Evolutionary conservation across 495 filamentous ascomycete genomes (phyloP), one percentile per base, ranked within the genome.

Genomic region (Penicillium cataractarum): DNA sequence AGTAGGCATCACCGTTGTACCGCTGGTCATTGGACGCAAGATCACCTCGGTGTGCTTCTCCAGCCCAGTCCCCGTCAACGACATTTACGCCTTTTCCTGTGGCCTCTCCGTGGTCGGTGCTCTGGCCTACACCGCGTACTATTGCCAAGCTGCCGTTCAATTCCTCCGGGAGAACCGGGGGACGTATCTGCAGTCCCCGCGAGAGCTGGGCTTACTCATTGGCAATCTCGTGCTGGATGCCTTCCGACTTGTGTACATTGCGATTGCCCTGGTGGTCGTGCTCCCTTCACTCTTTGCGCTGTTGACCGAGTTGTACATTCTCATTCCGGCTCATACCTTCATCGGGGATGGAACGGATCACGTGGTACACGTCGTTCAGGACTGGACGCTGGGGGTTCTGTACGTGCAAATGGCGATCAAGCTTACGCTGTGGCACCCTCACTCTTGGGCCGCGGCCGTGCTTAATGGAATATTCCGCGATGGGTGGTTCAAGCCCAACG

Each of bases 51-150:
- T 79, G 8, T 77, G 90, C 19, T 84, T 95, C 50, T 89, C 90
- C 17, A 71, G 76, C 19, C 80, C 88, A 46, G 80, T 89, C 39
- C 85, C 87, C 21, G 87, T 92, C 71, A 98, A 97, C 73, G 95
- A 99, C 72, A 89, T 99, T 37, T 98, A 99, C 72, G 94, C 96
- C 12, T 96, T 97, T 74, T 95, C 91, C 51, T 86, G 92, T 39
- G 95, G 95, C 21, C 82, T 94, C 58, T 94, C 92, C 69, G 78
- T 91, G 19, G 82, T 95, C 27, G 90, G 90, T 55, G 83, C 84
- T 6, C 67, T 84, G 15, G 76, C 82, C 15, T 93, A 91, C 71
- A 66, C 80, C 29, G 64, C 84, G 10, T 70, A 87, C 58, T 84
- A 89, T 66, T 72, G 82, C 17, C 76, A 74, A n/a, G 65, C 77